Evolutionary conservation across 2,329 filamentous ascomycete species (phyloP), one percentile per base, ranked within the genome.

Genomic region (Xylaria multiplex): DNA sequence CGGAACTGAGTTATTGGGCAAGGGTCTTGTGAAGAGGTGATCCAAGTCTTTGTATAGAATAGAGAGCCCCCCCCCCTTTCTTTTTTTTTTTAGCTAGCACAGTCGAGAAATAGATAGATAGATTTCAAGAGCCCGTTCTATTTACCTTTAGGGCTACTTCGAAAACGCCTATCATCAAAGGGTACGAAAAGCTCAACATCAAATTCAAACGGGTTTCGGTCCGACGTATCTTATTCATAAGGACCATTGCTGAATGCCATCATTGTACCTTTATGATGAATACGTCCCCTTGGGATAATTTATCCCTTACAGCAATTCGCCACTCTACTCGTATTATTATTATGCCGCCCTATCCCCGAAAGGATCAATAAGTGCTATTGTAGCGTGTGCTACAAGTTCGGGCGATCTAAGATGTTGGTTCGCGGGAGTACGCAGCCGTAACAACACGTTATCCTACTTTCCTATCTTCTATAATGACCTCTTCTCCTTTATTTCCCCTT

Each of bases 1-100:
- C n/a, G 86, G 84, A 1, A 66, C 65, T 4, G 85, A 86, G 71
- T 69, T 88, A 43, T 69, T 88, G 3, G 83, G 81, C 0, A 86
- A 83, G 65, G 86, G 85, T 1, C 73, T 88, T 3, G 75, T 75
- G 62, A 80, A 73, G 69, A 67, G 67, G 53, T 75, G 70, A 61
- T 57, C 5, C 30, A 19, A 13, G 11, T 30, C 8, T 2, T 43
- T 30, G n/a, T 49, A 43, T 13, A 64, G 30, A 19, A 37, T 56
- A 46, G 37, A 49, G 42, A 30, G 52, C n/a, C 32, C 27, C 40
- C 16, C 19, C n/a, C n/a, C n/a, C n/a, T n/a, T n/a, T n/a, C n/a
- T n/a, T n/a, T n/a, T n/a, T n/a, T n/a, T 22, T 30, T 30, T 46
- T 40, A 19, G 42, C n/a, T 14, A 40, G 13, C 37, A 16, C 32